phyloP scores from a whole-genome alignment of 73 alveolate genomes.

The Blepharisma japonicum region DNA sequence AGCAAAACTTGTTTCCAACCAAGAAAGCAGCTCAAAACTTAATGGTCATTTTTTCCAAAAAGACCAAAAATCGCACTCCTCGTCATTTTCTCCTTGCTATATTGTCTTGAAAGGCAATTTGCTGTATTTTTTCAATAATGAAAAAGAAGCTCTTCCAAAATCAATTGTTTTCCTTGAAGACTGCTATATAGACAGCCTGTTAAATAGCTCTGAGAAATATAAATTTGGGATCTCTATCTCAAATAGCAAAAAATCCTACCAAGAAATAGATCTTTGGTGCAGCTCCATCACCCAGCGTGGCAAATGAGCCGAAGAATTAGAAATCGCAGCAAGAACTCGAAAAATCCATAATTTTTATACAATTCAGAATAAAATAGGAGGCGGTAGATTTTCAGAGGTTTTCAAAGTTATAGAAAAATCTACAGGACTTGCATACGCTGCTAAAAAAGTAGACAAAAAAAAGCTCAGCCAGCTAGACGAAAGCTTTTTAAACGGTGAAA shows the following conservation, averaged over 20 bases:
- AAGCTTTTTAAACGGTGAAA: conserved; percentile 27
- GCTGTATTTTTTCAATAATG: not conserved
- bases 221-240: not conserved
- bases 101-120: too few relatives aligned
- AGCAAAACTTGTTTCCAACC: too few relatives aligned
- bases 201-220: not conserved
- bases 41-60: too few relatives aligned
- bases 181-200: not conserved
- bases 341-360: conserved; percentile 16
- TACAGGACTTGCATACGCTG: not conserved
- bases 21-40: too few relatives aligned
- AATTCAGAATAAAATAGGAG: conserved; percentile 8
- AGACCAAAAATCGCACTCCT: too few relatives aligned
- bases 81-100: too few relatives aligned
- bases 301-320: not conserved
- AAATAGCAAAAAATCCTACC: not conserved
- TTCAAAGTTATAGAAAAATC: not conserved
- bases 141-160: not conserved
- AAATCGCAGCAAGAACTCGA: not conserved
- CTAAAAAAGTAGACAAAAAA: not conserved
- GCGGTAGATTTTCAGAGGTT: conserved; percentile 22
- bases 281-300: not conserved
- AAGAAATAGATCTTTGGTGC: conserved; percentile 19
- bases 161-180: not conserved
- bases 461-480: not conserved